A percentile compares a stretch with the other conserved stretches of the same genome.
These are phyloP conservation scores for Hypoxylon rickii DNA, from an alignment of 495 filamentous ascomycete species.

Conservation along the genomic window DNA sequence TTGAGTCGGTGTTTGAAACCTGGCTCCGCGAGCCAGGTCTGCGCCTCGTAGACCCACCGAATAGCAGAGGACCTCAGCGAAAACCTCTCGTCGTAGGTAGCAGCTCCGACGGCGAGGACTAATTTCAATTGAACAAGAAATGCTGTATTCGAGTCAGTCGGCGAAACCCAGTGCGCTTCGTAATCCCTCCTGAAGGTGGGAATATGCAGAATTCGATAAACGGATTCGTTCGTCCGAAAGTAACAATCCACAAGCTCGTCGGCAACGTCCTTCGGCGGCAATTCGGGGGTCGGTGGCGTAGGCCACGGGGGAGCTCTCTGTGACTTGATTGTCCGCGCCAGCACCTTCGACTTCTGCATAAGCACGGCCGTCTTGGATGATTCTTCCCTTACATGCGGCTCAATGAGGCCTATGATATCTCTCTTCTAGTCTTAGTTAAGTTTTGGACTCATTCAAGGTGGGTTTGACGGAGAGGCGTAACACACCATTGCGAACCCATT, in stretches of 20 bases:
- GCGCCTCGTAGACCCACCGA: conserved; percentile 67
- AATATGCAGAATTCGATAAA: conserved; percentile 59
- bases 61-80: conserved; percentile 56
- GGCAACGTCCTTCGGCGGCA: conserved; percentile 54
- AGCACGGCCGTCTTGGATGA: conserved; percentile 33
- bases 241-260: conserved; percentile 57
- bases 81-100: conserved; percentile 56
- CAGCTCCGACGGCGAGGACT: conserved; percentile 64
- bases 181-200: conserved; percentile 59
- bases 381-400: conserved; percentile 43
- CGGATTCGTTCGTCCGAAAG: conserved; percentile 53
- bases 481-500: conserved; percentile 48
- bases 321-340: conserved; percentile 53
- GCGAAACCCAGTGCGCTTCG: conserved; percentile 45
- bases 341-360: conserved; percentile 50
- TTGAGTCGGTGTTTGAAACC: conserved; percentile 58
- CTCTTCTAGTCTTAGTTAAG: conserved; percentile 42
- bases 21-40: conserved; percentile 63
- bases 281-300: conserved; percentile 30
- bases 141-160: conserved; percentile 12
- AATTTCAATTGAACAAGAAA: conserved; percentile 67
- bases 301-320: conserved; percentile 50
- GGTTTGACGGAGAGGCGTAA: neutral
- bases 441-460: neutral
- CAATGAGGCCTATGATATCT: conserved; percentile 45